Percentiles rank a stretch among this genome's conserved stretches.
Conservation (phyloP, 345 rosid genomes). For the Theobroma cacao region DNA sequence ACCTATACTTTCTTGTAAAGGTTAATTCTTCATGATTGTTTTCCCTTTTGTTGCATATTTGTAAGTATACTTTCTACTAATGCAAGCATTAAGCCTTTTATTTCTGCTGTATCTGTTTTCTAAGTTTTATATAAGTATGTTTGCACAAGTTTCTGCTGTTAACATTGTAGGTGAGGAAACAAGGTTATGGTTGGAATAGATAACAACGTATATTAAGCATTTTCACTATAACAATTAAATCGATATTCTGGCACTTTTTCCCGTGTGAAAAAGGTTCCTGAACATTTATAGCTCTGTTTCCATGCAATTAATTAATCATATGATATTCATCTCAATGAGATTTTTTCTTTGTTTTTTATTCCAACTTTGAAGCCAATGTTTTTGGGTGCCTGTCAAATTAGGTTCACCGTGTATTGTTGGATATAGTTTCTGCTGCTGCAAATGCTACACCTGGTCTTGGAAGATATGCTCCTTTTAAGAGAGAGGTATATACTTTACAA, state of each 20-base stretch:
- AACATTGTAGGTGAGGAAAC: neutral
- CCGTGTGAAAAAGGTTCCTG: neutral
- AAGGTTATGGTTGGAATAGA: neutral
- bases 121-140: neutral
- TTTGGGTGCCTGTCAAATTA: constrained; percentile 27
- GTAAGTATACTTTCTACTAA: neutral
- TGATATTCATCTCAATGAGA: neutral
- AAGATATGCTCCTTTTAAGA: constrained; percentile 94
- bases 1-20: neutral
- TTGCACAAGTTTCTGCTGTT: neutral
- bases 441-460: constrained; percentile 98
- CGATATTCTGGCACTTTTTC: neutral
- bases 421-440: constrained; percentile 84
- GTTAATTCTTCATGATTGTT: neutral
- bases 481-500: constrained; percentile 55
- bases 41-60: neutral
- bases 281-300: neutral
- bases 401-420: constrained; percentile 95
- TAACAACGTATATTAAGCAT: neutral
- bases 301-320: neutral
- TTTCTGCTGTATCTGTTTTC: neutral
- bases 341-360: constrained; percentile 1
- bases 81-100: neutral
- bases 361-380: constrained; percentile 2
- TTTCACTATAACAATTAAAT: neutral